Evolutionary conservation across 2,329 filamentous ascomycete species (phyloP), one percentile per base, ranked within the genome.

Genomic region (Aspergillus ruber): DNA sequence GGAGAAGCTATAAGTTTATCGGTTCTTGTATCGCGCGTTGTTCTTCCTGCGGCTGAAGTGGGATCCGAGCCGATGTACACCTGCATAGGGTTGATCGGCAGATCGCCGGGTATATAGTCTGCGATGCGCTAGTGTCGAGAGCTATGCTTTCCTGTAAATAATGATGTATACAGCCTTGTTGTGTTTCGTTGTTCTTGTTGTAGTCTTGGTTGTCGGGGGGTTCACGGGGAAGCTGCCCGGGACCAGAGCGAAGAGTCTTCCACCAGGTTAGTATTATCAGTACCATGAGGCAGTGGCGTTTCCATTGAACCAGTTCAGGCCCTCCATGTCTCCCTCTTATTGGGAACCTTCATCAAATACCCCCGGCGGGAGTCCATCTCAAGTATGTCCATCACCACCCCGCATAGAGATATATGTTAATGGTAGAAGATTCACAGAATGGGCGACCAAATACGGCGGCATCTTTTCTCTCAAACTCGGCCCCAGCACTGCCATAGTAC

Each of bases 401-500:
- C 25, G 25, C 4, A 29, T 29, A 29, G 9, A 29, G 25, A 29
- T 29, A 27, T 10, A 13, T 12, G 25, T 12, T 29, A 29, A 29
- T 29, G 10, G 25, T 32, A 3, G 21, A 44, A 73, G 67, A 53
- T 72, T 74, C 52, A 68, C 65, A 12, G 58, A 74, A 62, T 74
- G 71, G 70, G 67, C 73, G 0, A 58, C 65, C 15, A 45, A 59
- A 15, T 75, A 74, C 49, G 73, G 73, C n/a, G 64, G 63, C 0
- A 59, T 76, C 13, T 75, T 61, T 50, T 63, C 61, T 0, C 59
- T 74, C 43, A 77, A 75, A 51, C 56, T 74, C 9, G 71, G 72
- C 3, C 59, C 61, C 1, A 63, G 58, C 6, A 75, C 65, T 1
- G 61, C 64, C 9, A 64, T 72, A 1, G 69, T 77, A 6, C 51